Evolutionary conservation across 345 rosid species (phyloP).

Genomic region (Raphanus sativus): DNA sequence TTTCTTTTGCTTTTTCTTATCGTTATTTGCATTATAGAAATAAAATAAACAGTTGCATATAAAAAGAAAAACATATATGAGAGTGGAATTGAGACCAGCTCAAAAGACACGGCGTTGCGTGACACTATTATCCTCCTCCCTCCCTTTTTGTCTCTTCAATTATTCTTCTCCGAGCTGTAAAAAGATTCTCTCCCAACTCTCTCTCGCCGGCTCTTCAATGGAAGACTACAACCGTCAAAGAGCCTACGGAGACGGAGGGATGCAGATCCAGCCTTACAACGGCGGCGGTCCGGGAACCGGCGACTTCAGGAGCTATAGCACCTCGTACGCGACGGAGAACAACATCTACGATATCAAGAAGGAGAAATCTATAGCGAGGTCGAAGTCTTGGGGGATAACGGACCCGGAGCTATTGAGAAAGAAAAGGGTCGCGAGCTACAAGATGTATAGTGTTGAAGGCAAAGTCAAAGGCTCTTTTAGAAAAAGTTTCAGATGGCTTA

Average conservation of each 20-base stretch:
- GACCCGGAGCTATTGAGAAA: conserved; percentile 94
- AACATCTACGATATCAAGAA: conserved; percentile 46
- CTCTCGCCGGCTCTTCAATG: conserved; percentile 45
- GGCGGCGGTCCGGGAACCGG: conserved; percentile 44
- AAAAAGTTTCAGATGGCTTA: conserved; percentile 90
- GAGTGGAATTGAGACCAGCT: conserved; percentile 32
- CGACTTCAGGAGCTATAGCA: conserved; percentile 66
- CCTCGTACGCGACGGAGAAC: conserved; percentile 52
- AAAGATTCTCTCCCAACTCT: conserved; percentile 8
- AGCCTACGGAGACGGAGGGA: conserved; percentile 48
- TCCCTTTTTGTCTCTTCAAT: conserved; percentile 26
- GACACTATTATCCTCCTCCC: conserved; percentile 9
- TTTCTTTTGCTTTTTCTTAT: neutral
- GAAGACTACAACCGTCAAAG: conserved; percentile 59
- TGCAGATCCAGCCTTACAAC: conserved; percentile 64
- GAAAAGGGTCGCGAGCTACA: conserved; percentile 91
- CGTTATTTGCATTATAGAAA: neutral
- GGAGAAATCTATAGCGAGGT: conserved; percentile 54
- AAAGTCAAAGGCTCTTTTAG: conserved; percentile 82
- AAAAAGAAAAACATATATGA: neutral
- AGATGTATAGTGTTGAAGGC: conserved; percentile 82
- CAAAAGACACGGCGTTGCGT: conserved; percentile 30
- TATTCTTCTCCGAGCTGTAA: conserved; percentile 36
- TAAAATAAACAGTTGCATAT: too few species aligned
- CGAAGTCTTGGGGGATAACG: conserved; percentile 55